These are phyloP conservation scores for Alternaria solani DNA, from an alignment of 2,329 filamentous ascomycete genomes.

Conservation along the genomic window DNA sequence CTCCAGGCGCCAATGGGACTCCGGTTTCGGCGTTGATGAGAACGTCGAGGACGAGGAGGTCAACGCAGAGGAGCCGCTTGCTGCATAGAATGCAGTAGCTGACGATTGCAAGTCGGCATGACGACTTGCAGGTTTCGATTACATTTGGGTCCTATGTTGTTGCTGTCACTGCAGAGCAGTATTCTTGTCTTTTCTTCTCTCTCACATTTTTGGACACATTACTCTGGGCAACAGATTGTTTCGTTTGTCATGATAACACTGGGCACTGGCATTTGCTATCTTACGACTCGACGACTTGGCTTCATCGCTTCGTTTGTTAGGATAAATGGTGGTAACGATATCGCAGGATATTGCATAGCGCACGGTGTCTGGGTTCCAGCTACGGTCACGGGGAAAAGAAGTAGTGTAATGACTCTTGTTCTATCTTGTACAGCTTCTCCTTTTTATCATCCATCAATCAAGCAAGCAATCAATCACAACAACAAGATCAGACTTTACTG, in stretches of 20 bases:
- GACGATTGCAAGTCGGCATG: background rate
- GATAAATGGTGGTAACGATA: constrained; percentile 1
- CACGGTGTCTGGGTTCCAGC: constrained; percentile 7
- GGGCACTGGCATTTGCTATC: constrained; percentile 9
- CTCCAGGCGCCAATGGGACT: constrained; percentile 43
- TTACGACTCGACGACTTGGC: constrained; percentile 7
- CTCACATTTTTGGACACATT: constrained; percentile 6
- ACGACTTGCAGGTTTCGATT: background rate
- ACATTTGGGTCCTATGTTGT: background rate
- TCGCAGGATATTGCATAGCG: constrained; percentile 10
- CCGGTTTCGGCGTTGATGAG: constrained; percentile 43
- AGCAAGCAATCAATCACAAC: background rate
- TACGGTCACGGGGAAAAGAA: background rate
- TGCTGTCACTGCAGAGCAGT: background rate
- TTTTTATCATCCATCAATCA: background rate
- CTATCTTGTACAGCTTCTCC: constrained; percentile 2
- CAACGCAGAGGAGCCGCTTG: constrained; percentile 24
- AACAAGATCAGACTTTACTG: background rate
- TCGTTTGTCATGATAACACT: constrained; percentile 5
- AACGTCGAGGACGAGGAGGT: constrained; percentile 25
- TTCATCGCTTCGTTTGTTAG: constrained; percentile 8
- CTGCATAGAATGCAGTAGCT: constrained; percentile 19
- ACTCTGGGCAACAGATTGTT: constrained; percentile 14
- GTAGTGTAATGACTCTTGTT: background rate
- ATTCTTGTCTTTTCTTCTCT: constrained; percentile 7